These are phyloP conservation scores for Oryza glaberrima DNA, from an alignment of 176 grass and related monocot species.

Conservation along the genomic window DNA sequence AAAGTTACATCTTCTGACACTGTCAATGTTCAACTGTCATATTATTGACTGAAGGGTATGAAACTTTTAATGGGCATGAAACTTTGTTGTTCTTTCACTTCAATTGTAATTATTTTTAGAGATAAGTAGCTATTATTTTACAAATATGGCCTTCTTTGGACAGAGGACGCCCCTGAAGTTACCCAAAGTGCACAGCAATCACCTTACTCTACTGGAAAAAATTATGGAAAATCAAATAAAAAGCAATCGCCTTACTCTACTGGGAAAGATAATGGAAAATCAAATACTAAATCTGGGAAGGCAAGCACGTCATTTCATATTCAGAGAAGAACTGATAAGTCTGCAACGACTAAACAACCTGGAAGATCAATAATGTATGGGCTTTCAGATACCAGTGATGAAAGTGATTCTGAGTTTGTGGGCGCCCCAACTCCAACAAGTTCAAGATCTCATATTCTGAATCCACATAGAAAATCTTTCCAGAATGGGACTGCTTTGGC, in stretches of 20 bases:
- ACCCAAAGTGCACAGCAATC: slow-evolving; percentile 34
- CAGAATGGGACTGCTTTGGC: slow-evolving; percentile 37
- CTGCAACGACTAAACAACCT: slow-evolving; percentile 31
- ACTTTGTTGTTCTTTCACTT: neutral
- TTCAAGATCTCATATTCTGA: slow-evolving; percentile 46
- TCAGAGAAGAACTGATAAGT: slow-evolving; percentile 51
- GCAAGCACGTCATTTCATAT: slow-evolving; percentile 14
- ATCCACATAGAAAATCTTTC: slow-evolving; percentile 34
- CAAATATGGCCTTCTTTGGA: slow-evolving; percentile 17
- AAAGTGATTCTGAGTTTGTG: slow-evolving; percentile 62
- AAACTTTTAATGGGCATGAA: neutral
- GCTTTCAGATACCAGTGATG: slow-evolving; percentile 43
- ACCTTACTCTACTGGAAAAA: slow-evolving; percentile 55
- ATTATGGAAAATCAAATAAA: slow-evolving; percentile 28
- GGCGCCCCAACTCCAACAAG: slow-evolving; percentile 12
- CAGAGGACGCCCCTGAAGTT: slow-evolving; percentile 59
- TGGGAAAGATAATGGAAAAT: slow-evolving; percentile 45
- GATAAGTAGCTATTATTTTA: slow-evolving; percentile 22
- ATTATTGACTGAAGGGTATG: neutral
- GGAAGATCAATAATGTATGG: slow-evolving; percentile 40
- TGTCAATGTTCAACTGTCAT: neutral
- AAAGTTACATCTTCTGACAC: neutral
- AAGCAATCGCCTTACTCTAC: slow-evolving; percentile 54
- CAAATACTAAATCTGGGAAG: slow-evolving; percentile 37
- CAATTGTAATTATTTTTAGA: slow-evolving; percentile 14